Percentiles rank a stretch among this genome's conserved stretches.
Evolutionary conservation across 2,329 filamentous ascomycete genomes (phyloP).

Genomic region (Tolypocladium cylindrosporum): DNA sequence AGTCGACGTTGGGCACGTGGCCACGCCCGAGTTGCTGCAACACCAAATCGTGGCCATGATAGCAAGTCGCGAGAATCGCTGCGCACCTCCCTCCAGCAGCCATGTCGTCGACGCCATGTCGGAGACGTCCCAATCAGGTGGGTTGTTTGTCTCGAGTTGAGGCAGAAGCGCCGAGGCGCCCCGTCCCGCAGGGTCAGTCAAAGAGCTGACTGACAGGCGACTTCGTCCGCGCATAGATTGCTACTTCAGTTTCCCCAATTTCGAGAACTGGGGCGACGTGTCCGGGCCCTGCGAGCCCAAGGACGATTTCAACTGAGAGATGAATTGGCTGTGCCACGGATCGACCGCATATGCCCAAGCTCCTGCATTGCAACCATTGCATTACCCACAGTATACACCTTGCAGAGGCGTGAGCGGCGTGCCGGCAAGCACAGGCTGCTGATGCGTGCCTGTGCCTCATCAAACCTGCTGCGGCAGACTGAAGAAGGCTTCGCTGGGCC

Average conservation of each 20-base stretch:
- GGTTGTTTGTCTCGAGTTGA: not conserved
- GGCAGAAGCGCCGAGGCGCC: not conserved
- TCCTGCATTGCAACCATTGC: no score
- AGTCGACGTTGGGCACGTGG: not conserved
- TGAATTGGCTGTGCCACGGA: not conserved
- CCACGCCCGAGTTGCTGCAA: not conserved
- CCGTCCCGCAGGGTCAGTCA: not conserved
- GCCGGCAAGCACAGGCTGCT: not conserved
- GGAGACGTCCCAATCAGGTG: constrained; percentile 18
- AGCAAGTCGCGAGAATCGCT: constrained; percentile 11
- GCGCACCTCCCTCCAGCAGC: constrained; percentile 9
- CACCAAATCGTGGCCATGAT: constrained; percentile 13
- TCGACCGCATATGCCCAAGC: not conserved
- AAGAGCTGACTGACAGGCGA: not conserved
- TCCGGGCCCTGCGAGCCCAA: constrained; percentile 1
- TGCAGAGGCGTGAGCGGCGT: not conserved
- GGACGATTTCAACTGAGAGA: not conserved
- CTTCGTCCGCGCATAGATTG: constrained; percentile 20
- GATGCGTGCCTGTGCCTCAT: not conserved
- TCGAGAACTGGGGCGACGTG: constrained; percentile 50
- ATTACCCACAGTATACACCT: not conserved
- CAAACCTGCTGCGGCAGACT: not conserved
- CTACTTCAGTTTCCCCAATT: constrained; percentile 67
- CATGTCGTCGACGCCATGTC: constrained; percentile 11
- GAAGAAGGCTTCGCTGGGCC: not conserved